These are phyloP conservation scores for Neonothopanus nambi DNA, from an alignment of 1,284 basidiomycete genomes.

Conservation along the genomic window DNA sequence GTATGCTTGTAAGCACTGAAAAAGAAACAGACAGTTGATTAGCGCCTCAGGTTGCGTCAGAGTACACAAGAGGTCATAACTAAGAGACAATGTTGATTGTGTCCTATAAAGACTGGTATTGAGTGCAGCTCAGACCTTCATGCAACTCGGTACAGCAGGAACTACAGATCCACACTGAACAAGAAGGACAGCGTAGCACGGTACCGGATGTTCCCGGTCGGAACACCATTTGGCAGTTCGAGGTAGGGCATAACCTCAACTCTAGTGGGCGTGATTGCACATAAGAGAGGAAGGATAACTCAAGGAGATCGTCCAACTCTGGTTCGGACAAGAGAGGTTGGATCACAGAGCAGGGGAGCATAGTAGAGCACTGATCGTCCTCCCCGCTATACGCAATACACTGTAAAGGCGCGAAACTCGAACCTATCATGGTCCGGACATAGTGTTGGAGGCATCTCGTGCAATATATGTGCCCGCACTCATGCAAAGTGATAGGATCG, in stretches of 20 bases:
- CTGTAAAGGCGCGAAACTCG: slow-evolving; percentile 26
- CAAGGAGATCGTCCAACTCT: slow-evolving; percentile 12
- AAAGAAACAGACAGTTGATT: too few relatives aligned
- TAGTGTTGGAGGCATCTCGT: slow-evolving; percentile 45
- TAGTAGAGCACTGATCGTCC: slow-evolving; percentile 14
- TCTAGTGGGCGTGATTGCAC: slow-evolving; percentile 4
- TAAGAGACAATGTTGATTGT: too few relatives aligned
- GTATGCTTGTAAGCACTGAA: too few relatives aligned
- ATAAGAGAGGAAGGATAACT: slow-evolving; percentile 13
- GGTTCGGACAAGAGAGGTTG: slow-evolving; percentile 10
- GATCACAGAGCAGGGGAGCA: slow-evolving; percentile 12
- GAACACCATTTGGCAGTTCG: slow-evolving; percentile 31
- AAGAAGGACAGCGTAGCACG: slow-evolving; percentile 28
- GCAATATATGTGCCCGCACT: slow-evolving; percentile 53
- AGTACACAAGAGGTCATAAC: too few relatives aligned
- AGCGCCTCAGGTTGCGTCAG: too few relatives aligned
- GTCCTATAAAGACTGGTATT: slow-evolving; percentile 13
- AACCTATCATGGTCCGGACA: slow-evolving; percentile 31
- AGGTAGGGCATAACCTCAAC: slow-evolving; percentile 22
- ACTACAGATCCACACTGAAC: slow-evolving; percentile 27
- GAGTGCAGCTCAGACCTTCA: slow-evolving; percentile 30
- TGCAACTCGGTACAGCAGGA: slow-evolving; percentile 31
- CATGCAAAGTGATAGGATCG: slow-evolving; percentile 36
- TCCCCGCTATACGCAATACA: slow-evolving; percentile 36
- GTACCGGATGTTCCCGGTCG: slow-evolving; percentile 23